phyloP scores from a whole-genome alignment of 768 basidiomycete genomes.

The Phaffia australis region DNA sequence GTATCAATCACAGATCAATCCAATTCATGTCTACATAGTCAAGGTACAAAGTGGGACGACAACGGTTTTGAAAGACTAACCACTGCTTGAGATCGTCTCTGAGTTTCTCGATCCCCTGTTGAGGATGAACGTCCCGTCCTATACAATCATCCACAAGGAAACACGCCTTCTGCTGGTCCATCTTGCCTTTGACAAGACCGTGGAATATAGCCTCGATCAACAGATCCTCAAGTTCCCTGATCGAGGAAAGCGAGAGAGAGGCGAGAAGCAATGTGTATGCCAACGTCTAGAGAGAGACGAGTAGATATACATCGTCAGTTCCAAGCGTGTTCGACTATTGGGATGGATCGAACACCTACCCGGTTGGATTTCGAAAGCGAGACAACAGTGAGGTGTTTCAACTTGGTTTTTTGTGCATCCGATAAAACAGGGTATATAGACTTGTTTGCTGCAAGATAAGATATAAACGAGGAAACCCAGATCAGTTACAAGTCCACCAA shows the following conservation, averaged over 20 bases:
- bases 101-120: constrained; percentile 26
- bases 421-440: constrained; percentile 57
- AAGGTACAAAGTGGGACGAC: constrained; percentile 46
- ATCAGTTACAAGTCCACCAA: neutral
- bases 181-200: constrained; percentile 74
- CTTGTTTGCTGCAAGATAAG: constrained; percentile 49
- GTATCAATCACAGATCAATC: neutral
- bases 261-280: constrained; percentile 64
- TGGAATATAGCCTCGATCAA: constrained; percentile 95
- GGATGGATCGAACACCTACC: constrained; percentile 43
- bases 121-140: constrained; percentile 60
- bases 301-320: neutral
- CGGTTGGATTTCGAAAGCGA: constrained; percentile 65
- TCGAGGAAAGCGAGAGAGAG: constrained; percentile 60
- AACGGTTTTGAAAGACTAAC: constrained; percentile 28
- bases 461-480: constrained; percentile 10
- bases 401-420: constrained; percentile 63
- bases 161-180: constrained; percentile 82
- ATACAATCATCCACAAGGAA: constrained; percentile 86
- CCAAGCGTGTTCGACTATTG: neutral
- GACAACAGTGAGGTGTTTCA: constrained; percentile 87
- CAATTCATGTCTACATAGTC: constrained; percentile 52
- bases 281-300: constrained; percentile 38
- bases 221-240: constrained; percentile 87
- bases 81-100: constrained; percentile 32